A percentile compares a stretch with the other conserved stretches of the same genome.
Conservation (phyloP, 73 alveolate genomes). For the Stentor roeselii region DNA sequence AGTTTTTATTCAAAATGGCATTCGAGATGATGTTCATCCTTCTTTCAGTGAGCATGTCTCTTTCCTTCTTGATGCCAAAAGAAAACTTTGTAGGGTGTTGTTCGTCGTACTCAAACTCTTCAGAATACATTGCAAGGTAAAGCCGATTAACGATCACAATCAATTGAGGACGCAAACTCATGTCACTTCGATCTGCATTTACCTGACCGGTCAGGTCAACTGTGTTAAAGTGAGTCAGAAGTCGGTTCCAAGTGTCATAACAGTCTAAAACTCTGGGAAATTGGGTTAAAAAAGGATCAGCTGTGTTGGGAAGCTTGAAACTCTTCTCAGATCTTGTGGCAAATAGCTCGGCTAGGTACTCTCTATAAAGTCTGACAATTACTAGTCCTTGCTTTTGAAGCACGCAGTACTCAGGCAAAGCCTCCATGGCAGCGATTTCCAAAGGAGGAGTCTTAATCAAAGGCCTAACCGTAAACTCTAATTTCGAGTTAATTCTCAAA, state of each 20-base stretch:
- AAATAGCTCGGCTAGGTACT: slow-evolving; percentile 1
- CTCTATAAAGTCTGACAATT: slow-evolving; percentile 3
- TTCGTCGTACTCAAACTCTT: slow-evolving; percentile 13
- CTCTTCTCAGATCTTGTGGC: neutral
- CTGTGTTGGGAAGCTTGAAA: neutral
- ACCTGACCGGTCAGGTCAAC: neutral
- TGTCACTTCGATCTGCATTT: neutral
- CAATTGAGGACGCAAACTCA: neutral
- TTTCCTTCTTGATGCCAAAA: neutral
- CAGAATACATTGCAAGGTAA: neutral
- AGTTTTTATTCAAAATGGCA: neutral
- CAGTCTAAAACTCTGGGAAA: neutral
- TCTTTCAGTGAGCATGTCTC: neutral
- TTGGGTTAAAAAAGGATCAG: slow-evolving; percentile 20
- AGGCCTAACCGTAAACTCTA: neutral
- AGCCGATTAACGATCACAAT: neutral
- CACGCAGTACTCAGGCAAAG: neutral
- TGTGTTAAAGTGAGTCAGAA: neutral
- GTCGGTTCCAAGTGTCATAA: slow-evolving; percentile 13
- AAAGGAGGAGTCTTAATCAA: neutral
- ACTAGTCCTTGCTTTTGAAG: neutral
- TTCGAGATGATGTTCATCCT: neutral
- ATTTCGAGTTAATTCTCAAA: neutral
- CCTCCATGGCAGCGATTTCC: neutral
- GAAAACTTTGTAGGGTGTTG: slow-evolving; percentile 4